Evolutionary conservation across 2,329 filamentous ascomycete species (phyloP), one percentile per base, ranked within the genome.

Genomic region (Biscogniauxia mediterranea): DNA sequence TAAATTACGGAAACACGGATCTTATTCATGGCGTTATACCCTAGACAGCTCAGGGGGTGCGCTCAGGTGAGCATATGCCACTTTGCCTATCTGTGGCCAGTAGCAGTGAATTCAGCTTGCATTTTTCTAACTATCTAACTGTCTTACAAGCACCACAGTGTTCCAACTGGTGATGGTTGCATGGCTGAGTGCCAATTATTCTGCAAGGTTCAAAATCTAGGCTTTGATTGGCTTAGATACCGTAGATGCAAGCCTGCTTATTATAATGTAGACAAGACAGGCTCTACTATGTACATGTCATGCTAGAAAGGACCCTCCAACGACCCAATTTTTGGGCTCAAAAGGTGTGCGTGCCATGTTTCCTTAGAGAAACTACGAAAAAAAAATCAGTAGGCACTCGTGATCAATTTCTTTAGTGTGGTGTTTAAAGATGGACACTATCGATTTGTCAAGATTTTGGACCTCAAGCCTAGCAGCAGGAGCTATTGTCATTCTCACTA

Each of bases 361-460:
- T n/a, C 38, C 11, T 11, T 11, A 46, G 38, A n/a, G 11, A 15
- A n/a, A 46, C 38, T n/a, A 46, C 38, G 6, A 46, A n/a, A 46
- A 46, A 15, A 46, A 23, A 23, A 2, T n/a, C 38, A 46, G 38
- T 11, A 11, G 38, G 38, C 38, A 17, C 38, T 46, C 7, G 6
- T n/a, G 15, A 46, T 46, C 38, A n/a, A n/a, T 2, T 46, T 17
- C 38, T n/a, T 46, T 17, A n/a, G 7, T 7, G 15, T n/a, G 17
- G 38, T 46, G 11, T 7, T 46, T n/a, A 11, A 46, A 46, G 38
- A 71, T 71, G 69, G 50, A 64, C 20, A 55, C 52, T 20, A 32
- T 60, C 19, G 19, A 59, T 19, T 56, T 62, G 26, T 25, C 64
- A 20, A 61, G 53, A 17, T 19, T 64, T 32, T 69, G 66, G 68